Base-by-base conservation (phyloP, 352 stramenopile species). In the Salisapilia sapeloensis region DNA sequence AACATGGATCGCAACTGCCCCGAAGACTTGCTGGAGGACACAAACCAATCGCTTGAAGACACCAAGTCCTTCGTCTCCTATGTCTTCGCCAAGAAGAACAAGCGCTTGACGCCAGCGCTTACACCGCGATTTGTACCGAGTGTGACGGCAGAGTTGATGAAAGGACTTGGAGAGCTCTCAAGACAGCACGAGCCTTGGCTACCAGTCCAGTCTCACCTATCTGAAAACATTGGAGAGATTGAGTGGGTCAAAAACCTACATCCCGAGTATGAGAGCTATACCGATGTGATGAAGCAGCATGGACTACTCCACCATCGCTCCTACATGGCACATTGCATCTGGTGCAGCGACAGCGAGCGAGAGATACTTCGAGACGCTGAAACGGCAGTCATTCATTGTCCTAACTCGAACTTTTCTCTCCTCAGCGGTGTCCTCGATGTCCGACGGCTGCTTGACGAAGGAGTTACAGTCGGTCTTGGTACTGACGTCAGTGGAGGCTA, bases 321-420 rank as follows among this genome's bases (percentile, higher is more conserved):
- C 15, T 93, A 96, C 46, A 94, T 97, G 80, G 90, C 89, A n/a
- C 91, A 97, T 51, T 95, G 84, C 50, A 70, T 96, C 32, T 91
- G 84, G 58, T 91, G 83, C 38, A 66, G 44, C 12, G 46, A 54
- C 12, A 40, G 50, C 16, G 89, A 97, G 50, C 57, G 74, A 4
- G 50, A 59, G 4, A 33, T 94, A 4, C 46, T 97, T 19, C 47
- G 37, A 21, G 42, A 55, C 10, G 63, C 48, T 11, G 44, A 76
- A 27, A 66, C 71, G 11, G 79, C 59, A 1, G 76, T 97, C n/a
- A 92, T 94, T 12, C 85, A 96, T 48, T 97, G 91, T 48, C 82
- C 91, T 13, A 91, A 94, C 31, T 95, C 77, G 14, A 97, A 97
- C 47, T 95, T 97, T 34, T 95, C 79, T 24, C 75, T 97, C 35